Base-by-base conservation (phyloP, 345 rosid species). In the Psidium friedrichsthalianum region DNA sequence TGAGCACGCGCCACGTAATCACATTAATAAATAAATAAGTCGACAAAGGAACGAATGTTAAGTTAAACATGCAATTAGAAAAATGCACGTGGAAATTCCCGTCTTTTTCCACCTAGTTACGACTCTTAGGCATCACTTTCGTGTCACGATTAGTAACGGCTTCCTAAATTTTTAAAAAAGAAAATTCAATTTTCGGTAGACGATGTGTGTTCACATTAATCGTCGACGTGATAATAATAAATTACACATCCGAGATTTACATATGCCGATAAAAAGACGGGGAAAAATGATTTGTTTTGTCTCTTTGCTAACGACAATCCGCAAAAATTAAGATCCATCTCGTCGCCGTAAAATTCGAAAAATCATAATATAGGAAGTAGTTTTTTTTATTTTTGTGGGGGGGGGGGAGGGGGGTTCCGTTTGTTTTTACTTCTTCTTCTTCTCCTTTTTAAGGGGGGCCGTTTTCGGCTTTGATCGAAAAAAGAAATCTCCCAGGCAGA, bases 181-280 rank as follows among this genome's bases (percentile, higher is more conserved):
- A n/a, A n/a, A n/a, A n/a, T n/a, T n/a, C 0, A 6, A 6, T 13
- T 27, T 3, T 6, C 0, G 3, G 40, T 59, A 61, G 13, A 4
- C 2, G 21, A 15, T 8, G 3, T 0, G 2, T 3, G 2, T 4
- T 18, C 3, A 0, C 13, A 4, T 9, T 69, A 8, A 29, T 6
- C 32, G 0, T 29, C 6, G 76, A 16, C 3, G 9, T 12, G 8
- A 32, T 0, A 2, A 69, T 11, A 5, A 5, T 1, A 4, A 18
- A 6, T 0, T 69, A 16, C 1, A 8, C 8, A 0, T 8, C 0
- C 2, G 1, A 18, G 47, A 64, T 64, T 16, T 10, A 64, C 3
- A 3, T 64, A 4, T 42, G 11, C 47, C 1, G 0, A 55, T 2
- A 18, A 32, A 32, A 32, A 18, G 42, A 18, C 8, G 13, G 42